Base-by-base conservation (phyloP, 192 early-diverging fungal genomes). In the Backusella macrospora region DNA sequence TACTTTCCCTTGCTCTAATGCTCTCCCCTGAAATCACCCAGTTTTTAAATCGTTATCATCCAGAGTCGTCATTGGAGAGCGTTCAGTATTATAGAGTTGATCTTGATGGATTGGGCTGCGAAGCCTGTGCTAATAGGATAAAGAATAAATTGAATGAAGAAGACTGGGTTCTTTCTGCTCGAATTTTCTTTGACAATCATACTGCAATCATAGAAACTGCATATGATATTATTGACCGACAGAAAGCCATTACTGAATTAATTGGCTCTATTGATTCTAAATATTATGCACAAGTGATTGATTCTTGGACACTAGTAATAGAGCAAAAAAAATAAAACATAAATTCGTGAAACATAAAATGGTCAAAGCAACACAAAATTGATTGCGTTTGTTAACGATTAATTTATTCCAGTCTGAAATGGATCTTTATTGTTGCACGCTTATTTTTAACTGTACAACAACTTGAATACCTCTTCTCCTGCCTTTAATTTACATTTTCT, bases 101-200 rank as follows among this genome's bases (percentile, higher is more conserved):
- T 15, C 15, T 88, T 6, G 68, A 86, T 2, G 87, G 87, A 12
- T 80, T 88, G 49, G 75, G 75, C 1, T 88, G 87, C 47, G 76
- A 81, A 59, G 83, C 84, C 1, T 88, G 87, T 70, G 87, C 86
- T 0, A 88, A 80, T 66, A 72, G 82, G 59, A 77, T 88, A 9
- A 85, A 83, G 34, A 73, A 76, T 13, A 43, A 65, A 15, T 73
- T 88, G 34, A 65, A 71, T 40, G 44, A 34, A 12, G 48, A 69
- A 39, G 52, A 62, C 2, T 65, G 62, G 6, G 69, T 88, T 7
- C 71, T 68, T 5, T 62, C 72, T 46, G 82, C 74, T 29, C 82
- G 73, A 6, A 75, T 87, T 13, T 85, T 79, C 38, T 85, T 83
- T 65, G 63, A 68, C 6, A 82, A 85, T 72, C 59, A 52, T 29